Evolutionary conservation across 1,284 basidiomycete genomes (phyloP).

Genomic region (Blastosporella zonata): DNA sequence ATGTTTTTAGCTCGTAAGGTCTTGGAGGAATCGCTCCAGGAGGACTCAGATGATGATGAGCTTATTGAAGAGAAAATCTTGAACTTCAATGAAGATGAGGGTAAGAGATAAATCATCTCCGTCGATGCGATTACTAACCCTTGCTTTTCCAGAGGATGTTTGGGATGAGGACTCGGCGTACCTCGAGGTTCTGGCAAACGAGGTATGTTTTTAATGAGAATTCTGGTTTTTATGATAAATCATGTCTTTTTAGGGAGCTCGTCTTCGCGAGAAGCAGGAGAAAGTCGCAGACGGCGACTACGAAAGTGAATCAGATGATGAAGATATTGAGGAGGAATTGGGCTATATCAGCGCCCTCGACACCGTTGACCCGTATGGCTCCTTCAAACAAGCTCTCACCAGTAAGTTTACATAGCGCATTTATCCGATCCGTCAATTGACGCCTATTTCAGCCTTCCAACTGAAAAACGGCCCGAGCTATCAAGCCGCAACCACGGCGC

Average conservation of each 20-base stretch:
- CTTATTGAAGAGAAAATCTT: slow-evolving; percentile 59
- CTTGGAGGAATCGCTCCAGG: slow-evolving; percentile 55
- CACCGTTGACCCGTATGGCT: slow-evolving; percentile 64
- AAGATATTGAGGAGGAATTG: slow-evolving; percentile 73
- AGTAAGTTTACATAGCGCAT: slow-evolving; percentile 37
- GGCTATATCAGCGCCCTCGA: slow-evolving; percentile 80
- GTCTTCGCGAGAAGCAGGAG: slow-evolving; percentile 60
- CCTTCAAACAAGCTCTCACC: slow-evolving; percentile 73
- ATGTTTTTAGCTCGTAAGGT: slow-evolving; percentile 56
- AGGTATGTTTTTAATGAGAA: slow-evolving; percentile 43
- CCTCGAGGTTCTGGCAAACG: slow-evolving; percentile 76
- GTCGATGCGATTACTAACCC: neutral
- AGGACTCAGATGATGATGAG: slow-evolving; percentile 59
- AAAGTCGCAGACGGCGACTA: slow-evolving; percentile 39
- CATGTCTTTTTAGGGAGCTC: slow-evolving; percentile 50
- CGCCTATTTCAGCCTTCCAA: slow-evolving; percentile 57
- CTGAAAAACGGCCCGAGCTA: slow-evolving; percentile 63
- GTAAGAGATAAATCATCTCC: slow-evolving; percentile 32
- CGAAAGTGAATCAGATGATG: slow-evolving; percentile 50
- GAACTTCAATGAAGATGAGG: slow-evolving; percentile 73
- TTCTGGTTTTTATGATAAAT: slow-evolving; percentile 1
- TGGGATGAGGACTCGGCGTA: slow-evolving; percentile 85
- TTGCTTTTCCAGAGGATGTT: slow-evolving; percentile 56
- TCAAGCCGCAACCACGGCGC: slow-evolving; percentile 66
- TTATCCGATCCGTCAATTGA: neutral